A percentile compares a stretch with the other conserved stretches of the same genome.
Evolutionary conservation across 352 stramenopile species (phyloP).

Genomic region (Ochromonadaceae sp.): DNA sequence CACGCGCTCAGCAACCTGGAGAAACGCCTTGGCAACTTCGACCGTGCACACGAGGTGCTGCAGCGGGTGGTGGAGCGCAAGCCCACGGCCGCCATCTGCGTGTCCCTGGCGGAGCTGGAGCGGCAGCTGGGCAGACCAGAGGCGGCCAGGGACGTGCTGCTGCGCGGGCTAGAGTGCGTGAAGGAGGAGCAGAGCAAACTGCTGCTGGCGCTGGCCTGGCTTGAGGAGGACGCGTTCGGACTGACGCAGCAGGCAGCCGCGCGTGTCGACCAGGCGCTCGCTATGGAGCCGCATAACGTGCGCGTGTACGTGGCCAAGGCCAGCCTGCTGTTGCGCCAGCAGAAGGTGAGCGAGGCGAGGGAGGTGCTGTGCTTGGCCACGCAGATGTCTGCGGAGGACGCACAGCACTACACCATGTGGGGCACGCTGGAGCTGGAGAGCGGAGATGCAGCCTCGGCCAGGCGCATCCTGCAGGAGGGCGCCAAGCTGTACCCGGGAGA

Average conservation of each 20-base stretch:
- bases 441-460: constrained; percentile 3
- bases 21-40: constrained; percentile 1
- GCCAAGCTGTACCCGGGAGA: constrained; percentile 7
- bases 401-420: constrained; percentile 15
- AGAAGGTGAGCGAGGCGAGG: constrained; percentile 6
- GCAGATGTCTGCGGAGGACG: background rate
- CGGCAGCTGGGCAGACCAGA: background rate
- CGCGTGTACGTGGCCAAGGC: constrained; percentile 11
- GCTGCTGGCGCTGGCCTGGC: constrained; percentile 9
- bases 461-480: background rate
- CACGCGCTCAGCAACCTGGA: background rate
- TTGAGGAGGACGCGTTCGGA: constrained; percentile 16
- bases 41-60: background rate
- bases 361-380: constrained; percentile 8
- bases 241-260: background rate
- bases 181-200: constrained; percentile 15
- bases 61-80: background rate
- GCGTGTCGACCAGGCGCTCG: background rate
- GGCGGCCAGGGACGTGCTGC: background rate
- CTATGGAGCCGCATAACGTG: constrained; percentile 8
- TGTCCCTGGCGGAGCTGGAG: constrained; percentile 16
- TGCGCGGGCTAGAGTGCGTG: background rate
- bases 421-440: constrained; percentile 14
- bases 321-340: constrained; percentile 1
- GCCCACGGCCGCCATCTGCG: constrained; percentile 11